These are phyloP conservation scores for Petunia secreta DNA, from an alignment of 257 asterid species.

Conservation along the genomic window DNA sequence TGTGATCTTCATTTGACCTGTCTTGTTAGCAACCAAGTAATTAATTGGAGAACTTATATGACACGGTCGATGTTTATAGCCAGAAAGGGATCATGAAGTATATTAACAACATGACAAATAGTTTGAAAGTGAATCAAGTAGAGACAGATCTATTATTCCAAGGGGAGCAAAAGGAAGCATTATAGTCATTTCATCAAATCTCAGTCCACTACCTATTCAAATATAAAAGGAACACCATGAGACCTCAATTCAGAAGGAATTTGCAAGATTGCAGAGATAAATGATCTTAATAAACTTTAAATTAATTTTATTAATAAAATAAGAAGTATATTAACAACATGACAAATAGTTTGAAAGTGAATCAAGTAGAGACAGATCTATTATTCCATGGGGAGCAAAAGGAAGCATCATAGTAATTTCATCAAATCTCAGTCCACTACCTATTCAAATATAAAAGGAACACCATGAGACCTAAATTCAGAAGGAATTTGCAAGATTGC, in stretches of 20 bases:
- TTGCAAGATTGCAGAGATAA: background rate
- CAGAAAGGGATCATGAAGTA: background rate
- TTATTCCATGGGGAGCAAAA: background rate
- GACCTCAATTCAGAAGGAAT: constrained; percentile 1
- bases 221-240: background rate
- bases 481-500: background rate
- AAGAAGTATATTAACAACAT: background rate
- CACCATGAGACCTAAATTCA: background rate
- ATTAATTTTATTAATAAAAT: background rate
- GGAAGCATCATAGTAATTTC: background rate
- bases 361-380: background rate
- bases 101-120: background rate
- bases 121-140: background rate
- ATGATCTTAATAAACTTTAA: background rate
- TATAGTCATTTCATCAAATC: background rate
- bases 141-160: background rate
- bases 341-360: background rate
- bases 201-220: background rate
- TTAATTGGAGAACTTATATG: constrained; percentile 14
- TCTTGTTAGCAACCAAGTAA: constrained; percentile 15
- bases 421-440: background rate
- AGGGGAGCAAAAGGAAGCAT: background rate
- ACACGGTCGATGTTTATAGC: background rate
- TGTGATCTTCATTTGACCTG: background rate
- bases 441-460: constrained; percentile 9